These are phyloP conservation scores for Daldinia sp. DNA, from an alignment of 2,329 filamentous ascomycete genomes.

Conservation along the genomic window DNA sequence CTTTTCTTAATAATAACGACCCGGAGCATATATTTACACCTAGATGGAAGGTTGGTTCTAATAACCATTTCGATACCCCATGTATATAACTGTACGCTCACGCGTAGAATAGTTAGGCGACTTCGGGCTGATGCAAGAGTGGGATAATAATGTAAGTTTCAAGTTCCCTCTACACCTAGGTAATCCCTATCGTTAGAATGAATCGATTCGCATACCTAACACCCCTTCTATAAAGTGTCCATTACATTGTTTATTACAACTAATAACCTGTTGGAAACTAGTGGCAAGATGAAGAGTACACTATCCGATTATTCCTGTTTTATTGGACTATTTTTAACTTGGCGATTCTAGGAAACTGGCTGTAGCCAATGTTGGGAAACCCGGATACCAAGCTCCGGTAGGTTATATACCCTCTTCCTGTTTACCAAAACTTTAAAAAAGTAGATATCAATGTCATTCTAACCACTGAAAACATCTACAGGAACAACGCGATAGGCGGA, in stretches of 20 bases:
- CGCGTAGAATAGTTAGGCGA: slow-evolving; percentile 17
- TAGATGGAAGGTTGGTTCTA: slow-evolving; percentile 18
- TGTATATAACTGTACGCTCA: neutral
- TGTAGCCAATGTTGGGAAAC: slow-evolving; percentile 18
- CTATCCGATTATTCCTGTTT: too few species aligned
- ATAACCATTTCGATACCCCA: neutral
- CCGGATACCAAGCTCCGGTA: slow-evolving; percentile 29
- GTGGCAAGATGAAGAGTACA: slow-evolving; percentile 19
- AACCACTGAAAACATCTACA: slow-evolving; percentile 6
- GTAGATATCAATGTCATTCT: neutral
- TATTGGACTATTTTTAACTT: neutral
- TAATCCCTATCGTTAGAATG: too few species aligned
- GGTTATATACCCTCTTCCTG: too few species aligned
- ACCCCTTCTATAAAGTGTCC: too few species aligned
- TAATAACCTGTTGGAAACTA: neutral
- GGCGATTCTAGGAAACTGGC: slow-evolving; percentile 16
- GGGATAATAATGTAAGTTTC: slow-evolving; percentile 26
- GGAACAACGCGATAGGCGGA: slow-evolving; percentile 20
- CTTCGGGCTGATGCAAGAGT: slow-evolving; percentile 22
- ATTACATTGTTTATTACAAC: too few species aligned
- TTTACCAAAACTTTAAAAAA: too few species aligned
- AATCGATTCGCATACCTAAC: too few species aligned
- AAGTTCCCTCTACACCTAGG: too few species aligned
- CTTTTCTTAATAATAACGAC: neutral
- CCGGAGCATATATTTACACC: slow-evolving; percentile 9